phyloP scores from a whole-genome alignment of 306 rosid species.

The Alnus glutinosa region DNA sequence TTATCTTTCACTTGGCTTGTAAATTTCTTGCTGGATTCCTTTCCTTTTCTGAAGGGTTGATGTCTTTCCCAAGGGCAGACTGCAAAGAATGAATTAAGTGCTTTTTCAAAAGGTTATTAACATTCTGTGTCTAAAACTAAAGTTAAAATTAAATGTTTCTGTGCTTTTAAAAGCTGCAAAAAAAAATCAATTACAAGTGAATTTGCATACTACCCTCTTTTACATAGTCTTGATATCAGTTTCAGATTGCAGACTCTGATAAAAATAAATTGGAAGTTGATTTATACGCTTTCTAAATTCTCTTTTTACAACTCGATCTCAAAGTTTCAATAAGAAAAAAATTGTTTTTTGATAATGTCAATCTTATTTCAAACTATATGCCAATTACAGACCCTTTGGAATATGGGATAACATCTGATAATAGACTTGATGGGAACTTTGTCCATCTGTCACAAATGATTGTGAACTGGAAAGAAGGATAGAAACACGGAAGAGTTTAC shows the following conservation, averaged over 20 bases:
- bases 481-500: background rate
- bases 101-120: background rate
- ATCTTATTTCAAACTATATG: background rate
- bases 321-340: background rate
- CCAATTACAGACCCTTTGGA: background rate
- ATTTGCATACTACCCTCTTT: background rate
- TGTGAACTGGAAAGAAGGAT: background rate
- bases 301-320: background rate
- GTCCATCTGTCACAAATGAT: too few relatives aligned
- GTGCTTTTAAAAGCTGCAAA: constrained; percentile 3
- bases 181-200: background rate
- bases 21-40: constrained; percentile 1
- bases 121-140: background rate
- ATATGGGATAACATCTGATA: background rate
- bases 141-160: background rate
- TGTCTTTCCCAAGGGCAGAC: background rate
- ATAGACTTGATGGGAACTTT: background rate
- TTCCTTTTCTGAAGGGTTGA: background rate
- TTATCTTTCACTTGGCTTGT: constrained; percentile 11
- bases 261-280: background rate
- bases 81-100: background rate
- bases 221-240: background rate
- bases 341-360: background rate
- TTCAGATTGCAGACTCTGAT: background rate
- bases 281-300: background rate